A percentile compares a stretch with the other conserved stretches of the same genome.
These are phyloP conservation scores for Daedaleopsis nitida DNA, from an alignment of 768 basidiomycete genomes.

Conservation along the genomic window DNA sequence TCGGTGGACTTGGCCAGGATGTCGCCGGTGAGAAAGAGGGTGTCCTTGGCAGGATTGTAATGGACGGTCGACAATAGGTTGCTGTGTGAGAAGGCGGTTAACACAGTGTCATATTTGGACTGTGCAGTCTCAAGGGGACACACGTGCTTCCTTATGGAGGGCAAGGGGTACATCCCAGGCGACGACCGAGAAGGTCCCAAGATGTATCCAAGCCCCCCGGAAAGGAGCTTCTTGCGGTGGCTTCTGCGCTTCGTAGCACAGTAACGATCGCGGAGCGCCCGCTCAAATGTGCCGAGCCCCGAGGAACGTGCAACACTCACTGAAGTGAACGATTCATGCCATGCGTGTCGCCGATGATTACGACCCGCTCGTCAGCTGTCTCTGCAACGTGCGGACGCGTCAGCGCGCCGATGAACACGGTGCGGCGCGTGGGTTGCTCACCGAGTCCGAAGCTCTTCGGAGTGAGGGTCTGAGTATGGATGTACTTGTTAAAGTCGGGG, in stretches of 20 bases:
- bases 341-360: slow-evolving; percentile 89
- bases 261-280: background rate
- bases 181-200: background rate
- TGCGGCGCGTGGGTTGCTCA: slow-evolving; percentile 27
- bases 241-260: background rate
- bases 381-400: slow-evolving; percentile 37
- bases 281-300: background rate
- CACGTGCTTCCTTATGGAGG: background rate
- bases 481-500: slow-evolving; percentile 62
- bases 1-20: slow-evolving; percentile 70
- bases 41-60: slow-evolving; percentile 63
- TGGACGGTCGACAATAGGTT: slow-evolving; percentile 61
- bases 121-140: slow-evolving; percentile 5
- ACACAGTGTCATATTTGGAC: background rate
- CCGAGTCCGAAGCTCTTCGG: slow-evolving; percentile 56
- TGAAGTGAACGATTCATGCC: slow-evolving; percentile 71
- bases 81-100: slow-evolving; percentile 37
- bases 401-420: background rate
- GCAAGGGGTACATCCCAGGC: background rate
- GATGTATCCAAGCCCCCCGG: background rate
- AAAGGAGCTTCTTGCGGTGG: background rate
- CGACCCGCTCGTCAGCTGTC: slow-evolving; percentile 53
- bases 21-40: slow-evolving; percentile 84
- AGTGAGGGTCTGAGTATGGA: slow-evolving; percentile 43
- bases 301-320: slow-evolving; percentile 42